Evolutionary conservation across 495 filamentous ascomycete species (phyloP), one percentile per base, ranked within the genome.

Genomic region (Friedmanniomyces simplex): DNA sequence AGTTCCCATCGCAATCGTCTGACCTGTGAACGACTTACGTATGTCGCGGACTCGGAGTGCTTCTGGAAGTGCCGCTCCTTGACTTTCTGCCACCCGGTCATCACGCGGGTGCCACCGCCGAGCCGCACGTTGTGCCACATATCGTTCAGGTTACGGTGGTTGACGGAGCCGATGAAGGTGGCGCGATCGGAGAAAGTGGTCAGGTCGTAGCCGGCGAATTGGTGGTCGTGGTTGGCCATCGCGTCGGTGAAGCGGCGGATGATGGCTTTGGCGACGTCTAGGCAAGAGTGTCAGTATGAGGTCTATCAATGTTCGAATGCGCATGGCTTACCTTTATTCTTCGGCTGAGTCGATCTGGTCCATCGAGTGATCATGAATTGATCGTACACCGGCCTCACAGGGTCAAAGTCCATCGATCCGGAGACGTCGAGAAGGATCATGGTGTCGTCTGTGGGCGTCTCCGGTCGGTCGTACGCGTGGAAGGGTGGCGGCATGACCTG

Each of bases 81-180:
- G 55, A 75, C 62, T 43, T 70, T 72, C 55, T 76, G 74, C 75
- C 75, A 77, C 20, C 75, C 75, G 0, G 70, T 68, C 75, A 77
- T 77, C 37, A 77, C 68, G 39, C 71, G 63, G 0, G 71, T 74
- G 43, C 63, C 67, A 16, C 74, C 75, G 0, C 71, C 72, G 28
- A 77, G 66, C 18, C 45, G 47, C 20, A 76, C 65, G 1, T 62
- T 64, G 8, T 52, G 55, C 73, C 74, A 77, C 58, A 69, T 65
- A 21, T 60, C 18, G 24, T 74, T 64, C 10, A 75, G 59, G 45
- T 74, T 76, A 20, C 48, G 51, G 53, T 72, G 67, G 36, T 72
- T 74, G 32, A 76, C 57, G 0, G 63, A 53, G 12, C 73, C 74
- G 32, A 76, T 71, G 59, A 72, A 66, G 1, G 63, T 48, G 1